Evolutionary conservation across 306 rosid species (phyloP).

Genomic region (Prunus davidiana): DNA sequence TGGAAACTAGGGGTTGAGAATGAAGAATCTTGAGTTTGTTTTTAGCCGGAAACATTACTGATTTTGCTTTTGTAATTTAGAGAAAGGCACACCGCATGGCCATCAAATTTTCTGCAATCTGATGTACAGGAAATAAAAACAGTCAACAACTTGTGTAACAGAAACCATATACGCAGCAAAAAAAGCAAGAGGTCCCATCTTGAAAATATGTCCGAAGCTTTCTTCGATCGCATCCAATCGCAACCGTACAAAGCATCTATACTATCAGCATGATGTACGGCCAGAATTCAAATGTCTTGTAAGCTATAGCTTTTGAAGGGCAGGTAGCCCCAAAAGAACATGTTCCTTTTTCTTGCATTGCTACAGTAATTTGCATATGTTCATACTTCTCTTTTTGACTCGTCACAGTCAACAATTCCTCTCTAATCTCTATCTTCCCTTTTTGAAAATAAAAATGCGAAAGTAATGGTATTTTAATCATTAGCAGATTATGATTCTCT

Average conservation of each 20-base stretch:
- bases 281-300: background rate
- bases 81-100: too few species aligned
- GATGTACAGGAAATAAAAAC: background rate
- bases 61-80: too few species aligned
- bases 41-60: too few species aligned
- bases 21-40: too few species aligned
- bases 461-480: slow-evolving; percentile 19
- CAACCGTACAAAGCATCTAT: slow-evolving; percentile 19
- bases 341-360: slow-evolving; percentile 11
- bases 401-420: slow-evolving; percentile 18
- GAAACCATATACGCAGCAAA: background rate
- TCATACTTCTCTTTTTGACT: slow-evolving; percentile 14
- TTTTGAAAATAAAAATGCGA: background rate
- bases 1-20: too few species aligned
- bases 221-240: slow-evolving; percentile 1
- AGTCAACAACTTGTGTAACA: background rate
- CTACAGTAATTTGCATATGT: background rate
- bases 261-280: background rate
- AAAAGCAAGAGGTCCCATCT: background rate
- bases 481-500: slow-evolving; percentile 34
- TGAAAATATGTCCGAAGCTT: background rate
- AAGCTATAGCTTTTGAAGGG: slow-evolving; percentile 8
- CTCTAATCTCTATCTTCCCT: slow-evolving; percentile 2
- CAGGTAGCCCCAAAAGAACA: slow-evolving; percentile 14
- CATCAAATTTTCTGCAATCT: background rate